A percentile compares a stretch with the other conserved stretches of the same genome.
Evolutionary conservation across 208 protist genomes (phyloP).

Genomic region (Trichomonas gallinae): DNA sequence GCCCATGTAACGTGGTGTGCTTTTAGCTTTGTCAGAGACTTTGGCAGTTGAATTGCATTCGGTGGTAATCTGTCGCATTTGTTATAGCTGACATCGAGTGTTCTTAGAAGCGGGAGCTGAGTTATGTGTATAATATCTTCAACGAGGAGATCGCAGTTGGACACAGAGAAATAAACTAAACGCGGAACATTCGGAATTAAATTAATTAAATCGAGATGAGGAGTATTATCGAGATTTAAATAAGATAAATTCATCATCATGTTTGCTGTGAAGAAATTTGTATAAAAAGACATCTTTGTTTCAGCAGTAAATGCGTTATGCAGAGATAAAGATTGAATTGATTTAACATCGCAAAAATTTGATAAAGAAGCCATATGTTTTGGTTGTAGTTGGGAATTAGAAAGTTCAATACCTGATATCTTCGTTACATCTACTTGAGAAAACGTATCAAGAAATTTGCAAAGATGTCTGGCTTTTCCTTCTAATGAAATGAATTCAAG

Average conservation of each 20-base stretch:
- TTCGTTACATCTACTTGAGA: neutral
- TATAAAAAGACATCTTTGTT: neutral
- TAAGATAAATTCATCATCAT: neutral
- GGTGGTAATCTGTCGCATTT: neutral
- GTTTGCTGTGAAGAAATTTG: neutral
- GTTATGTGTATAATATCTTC: neutral
- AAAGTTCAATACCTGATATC: neutral
- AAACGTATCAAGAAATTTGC: neutral
- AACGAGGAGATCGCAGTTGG: neutral
- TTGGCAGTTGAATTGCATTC: neutral
- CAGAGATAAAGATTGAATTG: neutral
- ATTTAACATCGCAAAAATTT: neutral
- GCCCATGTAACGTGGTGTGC: neutral
- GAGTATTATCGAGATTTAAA: neutral
- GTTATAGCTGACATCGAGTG: neutral
- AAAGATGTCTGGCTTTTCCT: neutral
- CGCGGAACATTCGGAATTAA: neutral
- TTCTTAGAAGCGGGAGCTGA: neutral
- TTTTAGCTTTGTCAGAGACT: neutral
- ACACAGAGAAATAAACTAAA: neutral
- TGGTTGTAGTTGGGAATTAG: neutral
- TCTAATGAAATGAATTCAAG: neutral
- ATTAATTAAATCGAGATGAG: neutral
- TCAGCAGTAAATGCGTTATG: neutral
- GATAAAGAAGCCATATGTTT: neutral